phyloP scores from a whole-genome alignment of 345 rosid species.

The Pistacia integerrima region DNA sequence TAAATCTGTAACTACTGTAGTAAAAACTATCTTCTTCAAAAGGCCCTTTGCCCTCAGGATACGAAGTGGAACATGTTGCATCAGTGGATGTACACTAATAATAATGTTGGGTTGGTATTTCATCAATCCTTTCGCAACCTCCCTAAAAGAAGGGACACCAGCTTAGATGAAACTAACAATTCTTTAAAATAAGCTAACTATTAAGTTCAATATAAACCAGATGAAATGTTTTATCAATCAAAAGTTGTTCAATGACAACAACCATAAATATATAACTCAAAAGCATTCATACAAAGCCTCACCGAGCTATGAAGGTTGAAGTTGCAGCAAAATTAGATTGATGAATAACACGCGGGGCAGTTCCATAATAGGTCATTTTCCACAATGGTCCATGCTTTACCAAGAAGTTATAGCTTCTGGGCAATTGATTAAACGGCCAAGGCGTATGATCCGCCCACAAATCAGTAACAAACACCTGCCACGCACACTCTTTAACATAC shows the following conservation, averaged over 20 bases:
- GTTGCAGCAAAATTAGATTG: slow-evolving; percentile 98
- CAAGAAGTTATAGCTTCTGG: slow-evolving; percentile 92
- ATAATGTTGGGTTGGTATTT: slow-evolving; percentile 96
- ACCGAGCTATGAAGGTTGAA: slow-evolving; percentile 95
- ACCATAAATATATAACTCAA: not conserved
- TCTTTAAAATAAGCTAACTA: not conserved
- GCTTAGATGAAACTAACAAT: slow-evolving; percentile 16
- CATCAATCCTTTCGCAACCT: slow-evolving; percentile 96
- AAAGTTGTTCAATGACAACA: too few species aligned
- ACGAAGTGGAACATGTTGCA: slow-evolving; percentile 99
- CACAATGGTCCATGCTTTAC: slow-evolving; percentile 92
- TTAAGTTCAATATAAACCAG: too few species aligned
- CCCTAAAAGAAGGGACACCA: slow-evolving; percentile 47
- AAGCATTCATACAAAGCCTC: slow-evolving; percentile 33
- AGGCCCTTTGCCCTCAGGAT: slow-evolving; percentile 88
- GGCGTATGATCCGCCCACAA: slow-evolving; percentile 99
- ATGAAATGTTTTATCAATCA: too few species aligned
- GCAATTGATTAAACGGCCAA: slow-evolving; percentile 99
- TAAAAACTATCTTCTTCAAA: slow-evolving; percentile 82
- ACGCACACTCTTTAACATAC: slow-evolving; percentile 41
- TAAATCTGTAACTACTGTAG: slow-evolving; percentile 93
- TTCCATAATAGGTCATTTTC: slow-evolving; percentile 91
- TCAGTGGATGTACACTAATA: slow-evolving; percentile 94
- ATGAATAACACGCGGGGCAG: slow-evolving; percentile 85
- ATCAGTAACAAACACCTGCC: slow-evolving; percentile 95